These are phyloP conservation scores for Dictyophora rubrovolvata DNA, from an alignment of 768 basidiomycete genomes.

Conservation along the genomic window DNA sequence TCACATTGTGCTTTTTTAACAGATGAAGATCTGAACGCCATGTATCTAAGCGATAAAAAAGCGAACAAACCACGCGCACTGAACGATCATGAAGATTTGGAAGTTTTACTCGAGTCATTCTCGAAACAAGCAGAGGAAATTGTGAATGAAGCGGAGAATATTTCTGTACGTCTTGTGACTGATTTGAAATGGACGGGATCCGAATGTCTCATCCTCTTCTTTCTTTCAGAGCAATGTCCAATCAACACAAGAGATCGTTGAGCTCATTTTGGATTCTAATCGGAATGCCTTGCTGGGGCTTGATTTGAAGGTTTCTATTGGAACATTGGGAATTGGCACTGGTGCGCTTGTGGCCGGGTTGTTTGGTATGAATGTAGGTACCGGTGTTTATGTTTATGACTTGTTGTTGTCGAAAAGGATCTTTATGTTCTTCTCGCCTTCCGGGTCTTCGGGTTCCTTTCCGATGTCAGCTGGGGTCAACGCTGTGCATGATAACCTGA, in stretches of 20 bases:
- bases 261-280: constrained; percentile 92
- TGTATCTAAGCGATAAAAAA: constrained; percentile 89
- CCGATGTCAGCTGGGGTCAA: too few species aligned
- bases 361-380: constrained; percentile 92
- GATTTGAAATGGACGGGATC: background rate
- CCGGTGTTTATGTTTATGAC: constrained; percentile 1
- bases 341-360: constrained; percentile 85
- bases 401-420: background rate
- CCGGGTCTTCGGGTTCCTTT: too few species aligned
- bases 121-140: constrained; percentile 96
- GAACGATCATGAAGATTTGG: constrained; percentile 87
- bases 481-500: too few species aligned
- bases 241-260: constrained; percentile 96
- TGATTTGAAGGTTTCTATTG: constrained; percentile 91
- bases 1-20: background rate
- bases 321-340: constrained; percentile 84
- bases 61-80: constrained; percentile 46
- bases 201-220: background rate
- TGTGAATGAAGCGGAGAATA: constrained; percentile 84
- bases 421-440: background rate
- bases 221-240: constrained; percentile 71
- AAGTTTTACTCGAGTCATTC: constrained; percentile 88
- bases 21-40: constrained; percentile 92
- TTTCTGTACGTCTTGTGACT: constrained; percentile 41
- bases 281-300: constrained; percentile 86